Percentiles rank a stretch among this genome's conserved stretches.
phyloP scores from a whole-genome alignment of 306 rosid genomes.

The Luffa acutangula region DNA sequence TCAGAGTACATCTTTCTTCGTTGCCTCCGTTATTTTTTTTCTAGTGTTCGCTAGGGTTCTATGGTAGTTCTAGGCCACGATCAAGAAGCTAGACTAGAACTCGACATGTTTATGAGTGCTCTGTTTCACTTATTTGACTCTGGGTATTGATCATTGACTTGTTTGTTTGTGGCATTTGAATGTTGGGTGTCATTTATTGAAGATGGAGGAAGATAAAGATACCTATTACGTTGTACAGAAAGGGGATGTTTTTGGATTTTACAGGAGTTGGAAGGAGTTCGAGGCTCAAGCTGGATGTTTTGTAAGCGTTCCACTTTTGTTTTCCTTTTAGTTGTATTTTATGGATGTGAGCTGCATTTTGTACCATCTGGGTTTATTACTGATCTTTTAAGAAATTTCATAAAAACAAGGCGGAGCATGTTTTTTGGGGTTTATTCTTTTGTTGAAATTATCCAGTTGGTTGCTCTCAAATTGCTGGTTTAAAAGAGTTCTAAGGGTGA shows the following conservation, averaged over 20 bases:
- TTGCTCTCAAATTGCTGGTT: neutral
- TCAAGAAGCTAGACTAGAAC: neutral
- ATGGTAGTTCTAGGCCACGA: neutral
- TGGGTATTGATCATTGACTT: neutral
- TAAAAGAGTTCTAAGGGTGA: neutral
- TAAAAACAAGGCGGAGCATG: neutral
- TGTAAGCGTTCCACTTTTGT: constrained; percentile 15
- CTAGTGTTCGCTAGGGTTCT: neutral
- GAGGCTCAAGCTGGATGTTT: constrained; percentile 41
- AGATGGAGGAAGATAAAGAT: constrained; percentile 67
- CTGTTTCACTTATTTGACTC: neutral
- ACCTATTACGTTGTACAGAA: constrained; percentile 64
- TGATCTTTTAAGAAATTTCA: neutral
- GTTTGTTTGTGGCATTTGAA: neutral
- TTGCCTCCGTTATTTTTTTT: neutral
- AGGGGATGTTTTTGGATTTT: constrained; percentile 67
- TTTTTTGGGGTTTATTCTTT: neutral
- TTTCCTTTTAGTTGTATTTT: neutral
- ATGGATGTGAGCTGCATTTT: neutral
- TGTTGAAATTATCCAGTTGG: neutral
- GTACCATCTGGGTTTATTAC: neutral
- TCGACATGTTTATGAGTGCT: neutral
- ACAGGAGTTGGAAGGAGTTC: constrained; percentile 46
- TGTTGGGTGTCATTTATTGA: neutral
- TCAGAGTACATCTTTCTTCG: neutral